These are phyloP conservation scores for Hypoxylon sp. DNA, from an alignment of 2,329 filamentous ascomycete species.

Conservation along the genomic window DNA sequence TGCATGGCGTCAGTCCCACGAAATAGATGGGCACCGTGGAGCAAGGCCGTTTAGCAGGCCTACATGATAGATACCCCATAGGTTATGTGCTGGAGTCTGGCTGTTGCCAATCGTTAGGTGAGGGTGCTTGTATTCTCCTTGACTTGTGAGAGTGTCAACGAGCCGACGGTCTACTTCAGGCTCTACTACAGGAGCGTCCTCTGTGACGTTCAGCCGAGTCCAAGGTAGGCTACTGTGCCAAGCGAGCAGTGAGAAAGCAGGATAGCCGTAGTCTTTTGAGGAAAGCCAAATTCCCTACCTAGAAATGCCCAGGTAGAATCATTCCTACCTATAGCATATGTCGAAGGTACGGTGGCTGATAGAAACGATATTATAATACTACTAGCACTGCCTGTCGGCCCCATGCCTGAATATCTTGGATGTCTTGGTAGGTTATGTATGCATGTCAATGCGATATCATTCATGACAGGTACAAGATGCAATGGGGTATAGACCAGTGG, in stretches of 20 bases:
- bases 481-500: too few species aligned
- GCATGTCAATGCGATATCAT: too few species aligned
- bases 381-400: neutral
- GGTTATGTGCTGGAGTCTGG: neutral
- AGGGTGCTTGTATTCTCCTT: neutral
- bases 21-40: neutral
- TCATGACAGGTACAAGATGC: too few species aligned
- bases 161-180: neutral
- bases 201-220: neutral
- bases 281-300: neutral
- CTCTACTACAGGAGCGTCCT: too few species aligned
- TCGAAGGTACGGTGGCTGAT: neutral
- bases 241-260: neutral
- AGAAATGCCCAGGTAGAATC: neutral
- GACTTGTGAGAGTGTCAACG: neutral
- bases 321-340: neutral
- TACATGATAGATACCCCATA: constrained; percentile 11
- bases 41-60: neutral
- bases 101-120: constrained; percentile 4
- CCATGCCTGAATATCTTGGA: too few species aligned
- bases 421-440: too few species aligned
- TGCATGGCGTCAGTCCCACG: neutral
- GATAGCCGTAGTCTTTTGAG: neutral
- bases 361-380: neutral
- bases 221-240: neutral